phyloP scores from a whole-genome alignment of 805 yeast species.

The Candida krabiensis region DNA sequence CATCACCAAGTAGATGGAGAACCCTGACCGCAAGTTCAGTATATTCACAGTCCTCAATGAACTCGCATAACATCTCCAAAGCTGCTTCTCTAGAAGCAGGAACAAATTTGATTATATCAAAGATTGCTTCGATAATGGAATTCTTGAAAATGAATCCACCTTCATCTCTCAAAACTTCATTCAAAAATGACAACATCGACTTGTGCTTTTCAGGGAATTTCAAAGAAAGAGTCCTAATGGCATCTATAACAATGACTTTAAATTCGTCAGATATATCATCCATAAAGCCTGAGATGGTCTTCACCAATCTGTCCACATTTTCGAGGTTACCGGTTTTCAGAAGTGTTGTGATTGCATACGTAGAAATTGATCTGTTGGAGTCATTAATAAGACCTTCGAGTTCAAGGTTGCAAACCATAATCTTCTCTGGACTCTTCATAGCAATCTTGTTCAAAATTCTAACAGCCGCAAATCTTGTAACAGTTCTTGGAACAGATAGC shows the following conservation, averaged over 20 bases:
- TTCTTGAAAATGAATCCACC: conserved; percentile 87
- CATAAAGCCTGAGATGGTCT: conserved; percentile 84
- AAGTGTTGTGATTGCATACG: conserved; percentile 94
- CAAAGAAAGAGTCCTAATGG: conserved; percentile 85
- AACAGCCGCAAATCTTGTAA: conserved; percentile 90
- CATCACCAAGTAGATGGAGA: conserved; percentile 87
- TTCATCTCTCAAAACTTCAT: conserved; percentile 84
- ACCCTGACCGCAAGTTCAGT: conserved; percentile 93
- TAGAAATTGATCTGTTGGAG: conserved; percentile 86
- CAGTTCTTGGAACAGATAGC: conserved; percentile 83
- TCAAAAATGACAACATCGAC: conserved; percentile 75
- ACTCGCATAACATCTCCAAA: conserved; percentile 87
- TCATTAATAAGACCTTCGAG: conserved; percentile 86
- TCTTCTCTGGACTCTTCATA: conserved; percentile 73
- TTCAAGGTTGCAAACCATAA: conserved; percentile 78
- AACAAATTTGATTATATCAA: conserved; percentile 84
- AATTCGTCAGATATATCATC: conserved; percentile 95
- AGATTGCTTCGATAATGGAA: conserved; percentile 86
- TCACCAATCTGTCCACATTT: conserved; percentile 83
- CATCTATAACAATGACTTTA: conserved; percentile 91
- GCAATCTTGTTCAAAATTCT: conserved; percentile 86
- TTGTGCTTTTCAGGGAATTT: conserved; percentile 92
- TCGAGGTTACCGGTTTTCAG: conserved; percentile 93
- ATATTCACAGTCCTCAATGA: conserved; percentile 97
- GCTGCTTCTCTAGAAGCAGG: conserved; percentile 83